phyloP scores from a whole-genome alignment of 2,329 filamentous ascomycete species.

The Westerdykella sp. region DNA sequence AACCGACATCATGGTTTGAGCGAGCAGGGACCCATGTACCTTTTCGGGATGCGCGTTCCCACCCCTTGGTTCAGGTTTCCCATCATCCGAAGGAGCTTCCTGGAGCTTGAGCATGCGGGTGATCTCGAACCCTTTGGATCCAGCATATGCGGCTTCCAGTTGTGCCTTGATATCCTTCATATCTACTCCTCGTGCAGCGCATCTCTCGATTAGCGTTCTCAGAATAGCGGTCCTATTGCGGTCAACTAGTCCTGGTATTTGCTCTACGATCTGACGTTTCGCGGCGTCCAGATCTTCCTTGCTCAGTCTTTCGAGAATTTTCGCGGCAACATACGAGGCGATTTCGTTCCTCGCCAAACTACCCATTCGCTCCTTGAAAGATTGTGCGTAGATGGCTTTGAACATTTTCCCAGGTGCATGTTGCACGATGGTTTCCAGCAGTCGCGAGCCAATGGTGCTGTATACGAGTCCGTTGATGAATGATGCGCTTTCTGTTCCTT shows the following conservation, averaged over 20 bases:
- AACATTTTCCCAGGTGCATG: slow-evolving; percentile 81
- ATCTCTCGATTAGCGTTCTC: slow-evolving; percentile 76
- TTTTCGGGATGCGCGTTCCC: slow-evolving; percentile 44
- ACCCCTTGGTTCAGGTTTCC: slow-evolving; percentile 23
- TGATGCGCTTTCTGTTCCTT: slow-evolving; percentile 65
- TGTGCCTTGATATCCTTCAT: slow-evolving; percentile 50
- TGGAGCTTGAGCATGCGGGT: slow-evolving; percentile 56
- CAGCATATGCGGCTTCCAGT: slow-evolving; percentile 53
- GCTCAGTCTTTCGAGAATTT: slow-evolving; percentile 73
- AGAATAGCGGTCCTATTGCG: slow-evolving; percentile 73
- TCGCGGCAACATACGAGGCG: slow-evolving; percentile 79
- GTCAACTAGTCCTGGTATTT: slow-evolving; percentile 66
- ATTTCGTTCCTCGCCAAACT: slow-evolving; percentile 83
- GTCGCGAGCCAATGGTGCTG: slow-evolving; percentile 79
- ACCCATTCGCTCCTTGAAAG: slow-evolving; percentile 73
- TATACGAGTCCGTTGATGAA: slow-evolving; percentile 87
- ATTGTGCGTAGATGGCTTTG: slow-evolving; percentile 74
- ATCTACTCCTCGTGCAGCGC: slow-evolving; percentile 59
- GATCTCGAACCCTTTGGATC: slow-evolving; percentile 47
- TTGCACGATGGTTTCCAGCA: slow-evolving; percentile 80
- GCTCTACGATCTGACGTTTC: slow-evolving; percentile 63
- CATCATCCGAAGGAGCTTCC: slow-evolving; percentile 40
- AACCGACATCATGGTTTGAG: slow-evolving; percentile 70
- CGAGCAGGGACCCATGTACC: slow-evolving; percentile 76
- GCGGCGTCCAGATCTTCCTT: slow-evolving; percentile 77